phyloP scores from a whole-genome alignment of 2,329 filamentous ascomycete genomes.

The Endothia cerciana region DNA sequence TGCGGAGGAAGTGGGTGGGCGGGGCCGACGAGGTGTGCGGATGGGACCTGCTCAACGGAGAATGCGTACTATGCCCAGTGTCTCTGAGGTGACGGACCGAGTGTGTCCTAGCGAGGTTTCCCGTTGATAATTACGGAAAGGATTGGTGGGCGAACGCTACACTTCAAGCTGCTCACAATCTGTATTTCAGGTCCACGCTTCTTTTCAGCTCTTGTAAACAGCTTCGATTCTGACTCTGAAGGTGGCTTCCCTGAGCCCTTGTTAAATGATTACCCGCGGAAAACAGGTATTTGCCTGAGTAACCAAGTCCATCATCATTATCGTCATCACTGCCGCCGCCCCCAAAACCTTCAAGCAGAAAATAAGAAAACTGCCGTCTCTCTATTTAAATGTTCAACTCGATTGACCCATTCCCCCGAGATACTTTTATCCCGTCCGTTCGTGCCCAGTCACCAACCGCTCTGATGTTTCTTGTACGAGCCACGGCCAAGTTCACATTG shows the following conservation, averaged over 20 bases:
- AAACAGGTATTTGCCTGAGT: not conserved
- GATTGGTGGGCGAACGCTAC: not conserved
- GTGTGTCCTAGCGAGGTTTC: no score
- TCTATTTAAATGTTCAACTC: no score
- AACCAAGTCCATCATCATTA: not conserved
- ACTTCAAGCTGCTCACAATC: not conserved
- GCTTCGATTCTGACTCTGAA: not conserved
- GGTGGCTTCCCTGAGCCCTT: not conserved
- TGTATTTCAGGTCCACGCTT: not conserved
- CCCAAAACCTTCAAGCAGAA: no score
- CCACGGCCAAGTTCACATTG: no score
- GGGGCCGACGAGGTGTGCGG: conserved; percentile 42
- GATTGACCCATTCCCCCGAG: no score
- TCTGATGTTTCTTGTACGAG: no score
- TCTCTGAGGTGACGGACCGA: conserved; percentile 17
- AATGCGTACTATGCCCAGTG: conserved; percentile 52
- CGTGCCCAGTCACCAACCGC: no score
- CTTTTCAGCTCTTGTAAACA: not conserved
- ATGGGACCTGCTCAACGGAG: conserved; percentile 42
- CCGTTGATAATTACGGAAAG: no score
- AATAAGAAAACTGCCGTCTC: no score
- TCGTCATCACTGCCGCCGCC: no score
- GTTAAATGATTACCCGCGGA: not conserved
- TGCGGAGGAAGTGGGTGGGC: conserved; percentile 48
- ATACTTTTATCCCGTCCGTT: no score